Base-by-base conservation (phyloP, 768 basidiomycete genomes). In the Chlorophyllum brunneum region DNA sequence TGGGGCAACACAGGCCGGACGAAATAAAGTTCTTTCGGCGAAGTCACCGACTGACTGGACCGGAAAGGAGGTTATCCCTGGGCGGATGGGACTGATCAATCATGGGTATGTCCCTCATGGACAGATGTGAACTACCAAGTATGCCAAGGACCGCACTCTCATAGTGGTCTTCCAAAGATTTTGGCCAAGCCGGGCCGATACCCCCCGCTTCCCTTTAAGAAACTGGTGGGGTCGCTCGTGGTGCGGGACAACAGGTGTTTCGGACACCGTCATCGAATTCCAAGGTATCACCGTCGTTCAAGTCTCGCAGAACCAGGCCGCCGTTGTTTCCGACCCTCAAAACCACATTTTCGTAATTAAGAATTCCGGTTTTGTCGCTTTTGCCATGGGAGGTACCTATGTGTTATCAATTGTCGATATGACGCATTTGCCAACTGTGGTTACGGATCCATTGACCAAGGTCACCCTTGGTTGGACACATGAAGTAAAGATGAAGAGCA, bases 171-270 rank as follows among this genome's bases (percentile, higher is more conserved):
- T 30, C 91, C 91, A 2, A 89, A 90, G 69, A 61, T 92, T 34
- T 61, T 92, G 42, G 84, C 82, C 2, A 77, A 73, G 38, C 83
- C 90, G 3, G 90, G 90, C 26, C 83, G 86, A 7, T 92, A 92
- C 59, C 59, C 88, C 91, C 18, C 71, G 77, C 0, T 83, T 83
- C 64, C 88, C 88, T 9, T 70, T 88, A 42, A 74, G 86, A 2
- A 91, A 91, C 56, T 91, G 89, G 89, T 91, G 88, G 87, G 88
- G 88, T 3, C 76, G 90, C 13, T 63, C 72, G 15, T 92, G 82
- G 80, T 63, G 67, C 48, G 90, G 88, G 15, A 83, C 79, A 2
- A 78, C 76, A 61, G 86, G 86, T 60, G 87, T 91, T 41, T 89
- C 88, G 9, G 89, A 92, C 59, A 85, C 89, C 1, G 86, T 88